A percentile compares a stretch with the other conserved stretches of the same genome.
Conservation (phyloP, 2,329 filamentous ascomycete genomes). For the Exophiala viscosa region DNA sequence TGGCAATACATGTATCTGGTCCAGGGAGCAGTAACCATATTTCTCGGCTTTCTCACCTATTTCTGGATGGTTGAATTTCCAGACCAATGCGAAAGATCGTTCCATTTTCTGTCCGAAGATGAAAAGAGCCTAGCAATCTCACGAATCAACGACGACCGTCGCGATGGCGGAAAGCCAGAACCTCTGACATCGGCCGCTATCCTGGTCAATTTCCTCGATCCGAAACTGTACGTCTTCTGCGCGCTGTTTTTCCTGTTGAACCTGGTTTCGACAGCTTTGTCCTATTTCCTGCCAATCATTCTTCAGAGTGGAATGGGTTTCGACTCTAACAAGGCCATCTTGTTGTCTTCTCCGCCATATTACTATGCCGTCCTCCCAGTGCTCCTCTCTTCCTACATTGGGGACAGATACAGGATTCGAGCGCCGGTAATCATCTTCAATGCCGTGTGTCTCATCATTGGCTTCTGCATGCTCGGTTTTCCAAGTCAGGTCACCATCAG, state of each 20-base stretch:
- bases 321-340: conserved; percentile 51
- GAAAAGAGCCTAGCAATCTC: conserved; percentile 56
- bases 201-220: conserved; percentile 59
- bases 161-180: conserved; percentile 54
- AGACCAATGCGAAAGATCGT: conserved; percentile 55
- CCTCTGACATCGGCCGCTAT: conserved; percentile 55
- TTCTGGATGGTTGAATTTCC: conserved; percentile 71
- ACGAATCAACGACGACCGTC: conserved; percentile 59
- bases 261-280: conserved; percentile 61
- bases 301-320: conserved; percentile 56
- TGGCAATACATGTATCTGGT: conserved; percentile 70
- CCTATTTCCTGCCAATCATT: conserved; percentile 61
- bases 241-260: conserved; percentile 61
- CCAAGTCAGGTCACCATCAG: conserved; percentile 55
- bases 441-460: conserved; percentile 57
- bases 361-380: conserved; percentile 65
- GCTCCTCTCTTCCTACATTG: conserved; percentile 58
- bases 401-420: conserved; percentile 59
- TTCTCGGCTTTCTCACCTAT: conserved; percentile 59
- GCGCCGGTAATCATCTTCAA: conserved; percentile 65
- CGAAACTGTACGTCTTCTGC: conserved; percentile 23
- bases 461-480: conserved; percentile 65
- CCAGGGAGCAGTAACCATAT: conserved; percentile 58
- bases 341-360: conserved; percentile 64
- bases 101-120: conserved; percentile 54